Percentiles rank a stretch among this genome's conserved stretches.
Conservation (phyloP, 305 asterid genomes). For the Fraxinus xanthoxyloides region DNA sequence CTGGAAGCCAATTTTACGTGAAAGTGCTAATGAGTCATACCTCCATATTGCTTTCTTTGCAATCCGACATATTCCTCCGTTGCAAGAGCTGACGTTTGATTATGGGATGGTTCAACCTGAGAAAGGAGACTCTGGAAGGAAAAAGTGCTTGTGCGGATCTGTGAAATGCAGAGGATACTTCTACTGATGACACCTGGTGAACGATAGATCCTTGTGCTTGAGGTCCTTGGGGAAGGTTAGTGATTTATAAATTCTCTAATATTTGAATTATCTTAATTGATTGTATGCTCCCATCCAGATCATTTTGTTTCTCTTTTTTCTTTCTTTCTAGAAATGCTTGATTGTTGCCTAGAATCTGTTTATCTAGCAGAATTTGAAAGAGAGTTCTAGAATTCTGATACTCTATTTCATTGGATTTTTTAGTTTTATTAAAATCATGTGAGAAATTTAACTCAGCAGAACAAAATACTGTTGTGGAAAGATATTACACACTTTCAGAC, state of each 20-base stretch:
- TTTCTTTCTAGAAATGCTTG: constrained; percentile 31
- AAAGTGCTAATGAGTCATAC: constrained; percentile 50
- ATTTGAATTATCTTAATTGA: constrained; percentile 1
- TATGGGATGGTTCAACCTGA: constrained; percentile 62
- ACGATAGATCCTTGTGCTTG: constrained; percentile 22
- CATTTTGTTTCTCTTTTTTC: neutral
- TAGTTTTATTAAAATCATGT: neutral
- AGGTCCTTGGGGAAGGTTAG: constrained; percentile 32
- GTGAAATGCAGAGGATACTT: constrained; percentile 75
- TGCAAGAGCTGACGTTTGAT: constrained; percentile 86
- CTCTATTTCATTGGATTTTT: neutral
- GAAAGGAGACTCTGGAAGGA: constrained; percentile 56
- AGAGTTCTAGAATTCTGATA: neutral
- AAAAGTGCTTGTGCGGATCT: constrained; percentile 72
- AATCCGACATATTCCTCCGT: constrained; percentile 80
- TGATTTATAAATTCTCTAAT: neutral
- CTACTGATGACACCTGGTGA: constrained; percentile 35
- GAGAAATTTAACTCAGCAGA: neutral
- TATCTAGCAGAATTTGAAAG: neutral
- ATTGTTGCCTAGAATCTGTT: neutral
- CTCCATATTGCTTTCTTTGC: constrained; percentile 86
- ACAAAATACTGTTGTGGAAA: neutral
- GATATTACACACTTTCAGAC: neutral
- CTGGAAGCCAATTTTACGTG: constrained; percentile 81
- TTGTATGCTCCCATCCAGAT: neutral